A percentile compares a stretch with the other conserved stretches of the same genome.
Conservation (phyloP, 495 filamentous ascomycete genomes). For the Pseudoneurospora amorphoporcata region DNA sequence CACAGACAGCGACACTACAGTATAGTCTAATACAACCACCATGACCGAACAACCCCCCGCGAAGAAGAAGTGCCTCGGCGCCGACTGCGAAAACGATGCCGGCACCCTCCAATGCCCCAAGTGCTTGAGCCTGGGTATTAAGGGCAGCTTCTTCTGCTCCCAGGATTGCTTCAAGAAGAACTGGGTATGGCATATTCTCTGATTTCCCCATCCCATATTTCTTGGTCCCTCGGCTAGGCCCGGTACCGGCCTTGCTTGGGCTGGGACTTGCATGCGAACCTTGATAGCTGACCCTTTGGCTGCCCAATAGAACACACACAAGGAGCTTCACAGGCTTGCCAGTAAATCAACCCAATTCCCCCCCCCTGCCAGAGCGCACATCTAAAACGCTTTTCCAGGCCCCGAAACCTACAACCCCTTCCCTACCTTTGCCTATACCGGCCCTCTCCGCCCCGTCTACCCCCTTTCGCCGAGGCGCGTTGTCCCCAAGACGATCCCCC, state of each 20-base stretch:
- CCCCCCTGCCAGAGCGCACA: conserved; percentile 56
- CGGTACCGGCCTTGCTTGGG: not conserved
- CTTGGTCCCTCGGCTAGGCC: not conserved
- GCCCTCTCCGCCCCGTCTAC: conserved; percentile 75
- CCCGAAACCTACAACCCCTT: conserved; percentile 85
- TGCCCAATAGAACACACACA: conserved; percentile 62
- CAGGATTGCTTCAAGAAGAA: conserved; percentile 98
- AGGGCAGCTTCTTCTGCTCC: conserved; percentile 91
- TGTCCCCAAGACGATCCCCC: conserved; percentile 69
- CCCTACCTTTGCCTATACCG: conserved; percentile 73
- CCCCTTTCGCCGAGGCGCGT: conserved; percentile 65
- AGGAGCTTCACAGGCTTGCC: conserved; percentile 72
- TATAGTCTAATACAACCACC: conserved; percentile 6
- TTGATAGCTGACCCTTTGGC: conserved; percentile 2
- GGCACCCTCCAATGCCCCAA: conserved; percentile 85
- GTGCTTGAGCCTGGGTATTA: conserved; percentile 74
- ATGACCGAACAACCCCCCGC: conserved; percentile 39
- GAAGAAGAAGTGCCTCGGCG: conserved; percentile 66
- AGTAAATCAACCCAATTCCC: conserved; percentile 61
- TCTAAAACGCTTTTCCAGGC: conserved; percentile 79
- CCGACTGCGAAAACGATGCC: conserved; percentile 74
- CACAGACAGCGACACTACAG: not conserved
- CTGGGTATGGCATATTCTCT: conserved; percentile 57
- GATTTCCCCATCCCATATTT: not conserved
- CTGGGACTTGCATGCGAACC: not conserved